These are phyloP conservation scores for Solanum rostratum DNA, from an alignment of 257 asterid genomes.

Conservation along the genomic window DNA sequence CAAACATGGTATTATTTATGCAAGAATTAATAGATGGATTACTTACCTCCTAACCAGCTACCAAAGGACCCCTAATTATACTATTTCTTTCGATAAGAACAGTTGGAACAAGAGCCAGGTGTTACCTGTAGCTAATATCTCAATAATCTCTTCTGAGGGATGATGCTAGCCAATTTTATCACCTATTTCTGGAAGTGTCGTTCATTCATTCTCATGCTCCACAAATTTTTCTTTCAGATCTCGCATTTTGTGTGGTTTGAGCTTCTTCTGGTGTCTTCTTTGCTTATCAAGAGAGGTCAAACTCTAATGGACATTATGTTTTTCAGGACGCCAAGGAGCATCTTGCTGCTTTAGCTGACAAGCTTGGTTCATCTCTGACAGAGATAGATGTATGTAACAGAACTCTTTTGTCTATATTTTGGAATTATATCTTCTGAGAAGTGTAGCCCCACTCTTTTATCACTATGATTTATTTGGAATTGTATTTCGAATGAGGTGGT, in stretches of 20 bases:
- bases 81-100: background rate
- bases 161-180: background rate
- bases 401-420: background rate
- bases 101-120: background rate
- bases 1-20: background rate
- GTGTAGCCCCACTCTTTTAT: background rate
- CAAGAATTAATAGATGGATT: background rate
- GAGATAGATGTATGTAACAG: slow-evolving; percentile 67
- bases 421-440: background rate
- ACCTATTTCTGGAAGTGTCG: background rate
- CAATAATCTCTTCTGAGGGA: background rate
- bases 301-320: background rate
- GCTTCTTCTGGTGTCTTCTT: background rate
- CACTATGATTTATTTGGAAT: background rate
- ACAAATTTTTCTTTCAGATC: background rate
- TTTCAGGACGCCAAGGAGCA: slow-evolving; percentile 98
- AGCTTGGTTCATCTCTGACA: slow-evolving; percentile 85
- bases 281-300: background rate
- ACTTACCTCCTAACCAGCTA: background rate
- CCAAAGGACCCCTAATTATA: background rate
- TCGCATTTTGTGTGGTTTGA: background rate
- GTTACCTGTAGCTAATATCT: background rate
- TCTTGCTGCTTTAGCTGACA: slow-evolving; percentile 90
- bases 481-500: background rate
- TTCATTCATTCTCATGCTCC: background rate